These are phyloP conservation scores for Suillus alpinus DNA, from an alignment of 768 basidiomycete species.

Conservation along the genomic window DNA sequence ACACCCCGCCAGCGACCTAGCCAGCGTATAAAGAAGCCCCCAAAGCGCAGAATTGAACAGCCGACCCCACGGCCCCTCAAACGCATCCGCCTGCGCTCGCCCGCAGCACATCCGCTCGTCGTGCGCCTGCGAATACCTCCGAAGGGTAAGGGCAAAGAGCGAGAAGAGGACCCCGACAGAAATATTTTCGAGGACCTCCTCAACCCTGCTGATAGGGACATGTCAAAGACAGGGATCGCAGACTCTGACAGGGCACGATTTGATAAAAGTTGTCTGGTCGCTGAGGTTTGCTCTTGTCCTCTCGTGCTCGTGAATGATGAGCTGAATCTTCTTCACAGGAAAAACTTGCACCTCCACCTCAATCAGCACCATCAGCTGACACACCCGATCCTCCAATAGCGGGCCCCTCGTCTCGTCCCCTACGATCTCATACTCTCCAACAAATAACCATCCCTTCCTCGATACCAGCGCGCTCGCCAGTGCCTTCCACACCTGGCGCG, in stretches of 20 bases:
- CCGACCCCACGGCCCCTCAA: conserved; percentile 36
- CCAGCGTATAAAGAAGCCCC: conserved; percentile 28
- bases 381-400: conserved; percentile 39
- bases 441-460: conserved; percentile 30
- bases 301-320: background rate
- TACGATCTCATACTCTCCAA: conserved; percentile 55
- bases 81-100: conserved; percentile 39
- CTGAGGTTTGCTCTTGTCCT: conserved; percentile 57
- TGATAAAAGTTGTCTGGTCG: conserved; percentile 64
- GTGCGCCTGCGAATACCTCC: conserved; percentile 56
- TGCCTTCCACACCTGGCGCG: conserved; percentile 34
- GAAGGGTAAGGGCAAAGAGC: conserved; percentile 68
- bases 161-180: conserved; percentile 56
- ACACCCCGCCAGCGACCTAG: conserved; percentile 13
- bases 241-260: conserved; percentile 65
- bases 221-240: conserved; percentile 60
- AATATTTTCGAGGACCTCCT: conserved; percentile 88
- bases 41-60: conserved; percentile 21
- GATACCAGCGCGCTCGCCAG: conserved; percentile 32
- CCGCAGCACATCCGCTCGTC: conserved; percentile 33
- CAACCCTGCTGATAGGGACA: conserved; percentile 64
- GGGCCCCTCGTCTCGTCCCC: conserved; percentile 58
- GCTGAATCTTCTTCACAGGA: conserved; percentile 33
- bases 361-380: conserved; percentile 32
- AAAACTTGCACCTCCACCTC: conserved; percentile 45